Base-by-base conservation (phyloP, 345 rosid genomes). In the Populus nigra region DNA sequence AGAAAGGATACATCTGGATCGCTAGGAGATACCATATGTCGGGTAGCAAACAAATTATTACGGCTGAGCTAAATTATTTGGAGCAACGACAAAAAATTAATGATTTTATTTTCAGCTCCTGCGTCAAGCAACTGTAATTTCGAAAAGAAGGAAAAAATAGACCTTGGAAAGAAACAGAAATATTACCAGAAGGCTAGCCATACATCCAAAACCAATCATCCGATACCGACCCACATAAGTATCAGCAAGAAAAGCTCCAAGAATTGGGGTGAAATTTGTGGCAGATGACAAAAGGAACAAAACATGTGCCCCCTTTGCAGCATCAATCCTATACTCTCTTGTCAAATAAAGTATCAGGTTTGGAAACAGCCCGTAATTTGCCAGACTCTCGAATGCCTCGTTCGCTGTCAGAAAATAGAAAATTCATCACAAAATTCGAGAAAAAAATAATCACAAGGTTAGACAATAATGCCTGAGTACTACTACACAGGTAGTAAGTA, bases 191-290 rank as follows among this genome's bases (percentile, higher is more conserved):
- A 91, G 89, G 77, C 82, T 84, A 25, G 74, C 35, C 35, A 79
- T 53, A 74, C 86, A 88, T 11, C 94, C 96, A 47, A 82, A 77
- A 0, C 87, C 90, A 72, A 93, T 87, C 73, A 87, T 89, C 1
- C 47, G 69, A 81, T 70, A 88, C 12, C 91, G 90, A 63, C 96
- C 98, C 12, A 87, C 55, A 63, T 69, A 91, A 76, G 93, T 90
- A 84, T 93, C 96, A 2, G 92, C 92, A 10, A 89, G 72, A 59
- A 93, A 80, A 13, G 94, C 94, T 17, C 90, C 91, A 25, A 89
- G 2, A 29, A 87, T 59, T 31, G 98, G 96, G 11, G 80, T 73
- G 77, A 91, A 86, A 79, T 83, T 83, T 71, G 83, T 72, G 55
- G 87, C 90, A 18, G 94, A 90, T 2, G 88, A 85, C 92, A 96